Evolutionary conservation across 202 grass and related monocot genomes (phyloP), one percentile per base, ranked within the genome.

Genomic region (Setaria italica): DNA sequence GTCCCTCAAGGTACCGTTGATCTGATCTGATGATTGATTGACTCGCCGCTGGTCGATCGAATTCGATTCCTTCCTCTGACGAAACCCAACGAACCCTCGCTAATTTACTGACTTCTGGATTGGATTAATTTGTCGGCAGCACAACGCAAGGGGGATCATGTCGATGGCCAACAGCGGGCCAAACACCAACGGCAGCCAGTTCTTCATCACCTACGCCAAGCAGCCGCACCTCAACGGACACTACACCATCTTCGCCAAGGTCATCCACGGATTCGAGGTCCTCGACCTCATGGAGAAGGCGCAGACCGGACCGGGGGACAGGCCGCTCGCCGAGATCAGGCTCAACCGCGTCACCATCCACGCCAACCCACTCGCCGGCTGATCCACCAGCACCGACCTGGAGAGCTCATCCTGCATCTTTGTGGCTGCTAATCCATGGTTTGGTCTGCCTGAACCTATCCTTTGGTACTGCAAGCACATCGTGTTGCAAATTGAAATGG

Each of bases 241-340:
- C 82, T 97, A 94, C 82, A 99, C 97, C 72, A 21, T 99, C 42
- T 99, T 97, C 85, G 97, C 94, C 84, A 96, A 92, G 95, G 97
- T 99, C 30, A 99, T 99, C 84, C 97, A 99, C 67, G 97, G 93
- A 7, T 99, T 99, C 83, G 97, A 96, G 83, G 90, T 97, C 19
- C 92, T 99, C 32, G 97, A 97, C 85, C 87, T 99, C 63, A 96
- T 99, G 97, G 97, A 99, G 83, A 99, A 99, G 94, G 89, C 94
- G 39, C 94, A 78, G 82, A 94, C 83, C 1, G 97, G 97, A 2
- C 72, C 91, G 7, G 94, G 82, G 10, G 97, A 97, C 90, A 88
- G 97, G 64, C 97, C 97, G 30, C 97, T 99, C 17, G 92, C 92
- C 2, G 97, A 99, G 89, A 94, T 99, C 72, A 87, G 94, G 77